These are phyloP conservation scores for Hypoxylon rickii DNA, from an alignment of 495 filamentous ascomycete genomes.

Conservation along the genomic window DNA sequence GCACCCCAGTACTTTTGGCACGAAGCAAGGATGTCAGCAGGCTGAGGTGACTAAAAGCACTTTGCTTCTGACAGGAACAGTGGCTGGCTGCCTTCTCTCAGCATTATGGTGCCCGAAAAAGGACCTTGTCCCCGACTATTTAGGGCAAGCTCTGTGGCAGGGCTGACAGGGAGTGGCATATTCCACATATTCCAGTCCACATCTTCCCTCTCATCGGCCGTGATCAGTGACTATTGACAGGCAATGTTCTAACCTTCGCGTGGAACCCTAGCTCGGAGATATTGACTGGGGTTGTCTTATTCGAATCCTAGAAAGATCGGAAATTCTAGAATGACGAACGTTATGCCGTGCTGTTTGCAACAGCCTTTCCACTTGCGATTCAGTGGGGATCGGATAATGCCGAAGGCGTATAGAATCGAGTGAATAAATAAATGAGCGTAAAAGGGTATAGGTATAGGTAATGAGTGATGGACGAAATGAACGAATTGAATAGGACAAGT, in stretches of 20 bases:
- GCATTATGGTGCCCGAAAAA: constrained; percentile 15
- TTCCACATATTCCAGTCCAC: no score
- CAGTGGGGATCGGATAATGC: constrained; percentile 15
- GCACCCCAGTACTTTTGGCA: constrained; percentile 26
- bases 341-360: constrained; percentile 19
- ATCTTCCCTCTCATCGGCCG: no score
- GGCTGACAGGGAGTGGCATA: constrained; percentile 23
- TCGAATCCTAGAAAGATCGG: constrained; percentile 21
- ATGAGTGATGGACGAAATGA: no score
- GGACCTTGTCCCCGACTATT: constrained; percentile 14
- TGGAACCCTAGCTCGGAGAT: constrained; percentile 32
- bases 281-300: constrained; percentile 30
- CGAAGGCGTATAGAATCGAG: constrained; percentile 21
- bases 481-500: no score
- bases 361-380: constrained; percentile 1
- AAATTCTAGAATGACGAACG: constrained; percentile 32
- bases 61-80: constrained; percentile 35
- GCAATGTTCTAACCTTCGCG: constrained; percentile 34
- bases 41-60: constrained; percentile 18
- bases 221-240: constrained; percentile 10
- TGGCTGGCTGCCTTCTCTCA: constrained; percentile 28
- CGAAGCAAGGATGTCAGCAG: constrained; percentile 26
- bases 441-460: constrained; percentile 1
- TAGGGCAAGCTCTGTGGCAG: constrained; percentile 26
- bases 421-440: neutral